A percentile compares a stretch with the other conserved stretches of the same genome.
phyloP scores from a whole-genome alignment of 75 land plant species.

The Cryptomeria japonica region DNA sequence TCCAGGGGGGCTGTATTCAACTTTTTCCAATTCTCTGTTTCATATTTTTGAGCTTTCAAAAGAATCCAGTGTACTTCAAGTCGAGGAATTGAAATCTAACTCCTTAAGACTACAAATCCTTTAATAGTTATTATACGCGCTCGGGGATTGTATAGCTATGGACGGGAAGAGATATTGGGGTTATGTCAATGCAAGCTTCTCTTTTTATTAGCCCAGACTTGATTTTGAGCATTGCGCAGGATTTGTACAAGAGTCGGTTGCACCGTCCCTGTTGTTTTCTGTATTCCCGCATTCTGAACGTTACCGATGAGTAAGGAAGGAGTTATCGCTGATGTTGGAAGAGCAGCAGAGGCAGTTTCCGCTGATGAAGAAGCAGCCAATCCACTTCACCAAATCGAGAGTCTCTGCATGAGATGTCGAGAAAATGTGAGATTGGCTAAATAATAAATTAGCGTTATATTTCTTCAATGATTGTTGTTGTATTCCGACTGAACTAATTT shows the following conservation, averaged over 20 bases:
- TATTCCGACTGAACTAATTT: neutral
- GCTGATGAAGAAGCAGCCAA: slow-evolving; percentile 30
- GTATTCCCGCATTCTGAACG: neutral
- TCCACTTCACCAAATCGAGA: slow-evolving; percentile 79
- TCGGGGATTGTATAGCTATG: neutral
- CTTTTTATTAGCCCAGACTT: neutral
- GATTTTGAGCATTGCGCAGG: neutral
- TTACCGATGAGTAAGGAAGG: neutral
- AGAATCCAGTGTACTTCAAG: neutral
- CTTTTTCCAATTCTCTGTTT: neutral
- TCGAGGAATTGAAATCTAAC: neutral
- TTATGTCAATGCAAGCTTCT: neutral
- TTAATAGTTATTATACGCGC: neutral
- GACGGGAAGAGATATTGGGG: neutral
- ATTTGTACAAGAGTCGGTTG: neutral
- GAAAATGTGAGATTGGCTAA: slow-evolving; percentile 60
- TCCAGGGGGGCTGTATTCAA: neutral
- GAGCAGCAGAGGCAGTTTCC: slow-evolving; percentile 50
- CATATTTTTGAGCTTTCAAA: neutral
- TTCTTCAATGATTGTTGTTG: neutral
- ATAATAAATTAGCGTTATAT: neutral
- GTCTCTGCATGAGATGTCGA: slow-evolving; percentile 96
- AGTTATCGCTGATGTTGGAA: slow-evolving; percentile 27
- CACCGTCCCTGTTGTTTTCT: neutral
- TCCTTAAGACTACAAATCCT: neutral